A percentile compares a stretch with the other conserved stretches of the same genome.
Evolutionary conservation across 352 stramenopile genomes (phyloP).

Genomic region (Phytophthora hibernalis): DNA sequence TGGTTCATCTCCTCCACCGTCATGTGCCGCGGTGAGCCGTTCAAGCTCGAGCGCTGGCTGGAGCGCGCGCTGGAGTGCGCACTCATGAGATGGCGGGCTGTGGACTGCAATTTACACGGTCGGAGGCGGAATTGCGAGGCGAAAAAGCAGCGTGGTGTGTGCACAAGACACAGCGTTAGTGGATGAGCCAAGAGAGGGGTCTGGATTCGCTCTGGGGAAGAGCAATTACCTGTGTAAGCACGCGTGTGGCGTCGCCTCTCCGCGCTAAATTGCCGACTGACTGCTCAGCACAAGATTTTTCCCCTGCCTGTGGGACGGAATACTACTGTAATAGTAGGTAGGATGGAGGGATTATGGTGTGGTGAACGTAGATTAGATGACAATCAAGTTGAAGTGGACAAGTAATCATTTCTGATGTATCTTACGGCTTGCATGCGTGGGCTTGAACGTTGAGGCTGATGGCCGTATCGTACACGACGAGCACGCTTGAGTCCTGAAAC

Average conservation of each 20-base stretch:
- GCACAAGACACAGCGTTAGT: slow-evolving; percentile 15
- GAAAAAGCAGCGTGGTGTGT: not conserved
- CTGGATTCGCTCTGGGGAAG: not conserved
- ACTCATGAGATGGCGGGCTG: slow-evolving; percentile 12
- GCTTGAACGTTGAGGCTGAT: slow-evolving; percentile 79
- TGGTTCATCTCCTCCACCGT: slow-evolving; percentile 52
- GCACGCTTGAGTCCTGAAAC: slow-evolving; percentile 61
- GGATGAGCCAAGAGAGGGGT: not conserved
- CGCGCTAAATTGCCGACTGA: slow-evolving; percentile 25
- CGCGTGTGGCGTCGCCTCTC: slow-evolving; percentile 16
- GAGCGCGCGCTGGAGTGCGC: slow-evolving; percentile 31
- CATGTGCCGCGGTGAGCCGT: slow-evolving; percentile 51
- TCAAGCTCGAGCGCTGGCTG: slow-evolving; percentile 48
- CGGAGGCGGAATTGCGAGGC: not conserved
- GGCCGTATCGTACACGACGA: slow-evolving; percentile 44
- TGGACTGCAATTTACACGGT: not conserved
- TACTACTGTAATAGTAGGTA: no score
- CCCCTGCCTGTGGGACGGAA: slow-evolving; percentile 14
- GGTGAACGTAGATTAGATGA: slow-evolving; percentile 1
- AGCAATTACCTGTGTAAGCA: slow-evolving; percentile 11
- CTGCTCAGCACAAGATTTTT: slow-evolving; percentile 40
- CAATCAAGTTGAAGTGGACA: slow-evolving; percentile 14
- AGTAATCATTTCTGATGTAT: slow-evolving; percentile 10
- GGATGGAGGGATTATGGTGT: slow-evolving; percentile 13
- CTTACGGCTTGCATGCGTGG: slow-evolving; percentile 14